These are phyloP conservation scores for Trichoderma atroviride DNA, from an alignment of 2,329 filamentous ascomycete genomes.

Conservation along the genomic window DNA sequence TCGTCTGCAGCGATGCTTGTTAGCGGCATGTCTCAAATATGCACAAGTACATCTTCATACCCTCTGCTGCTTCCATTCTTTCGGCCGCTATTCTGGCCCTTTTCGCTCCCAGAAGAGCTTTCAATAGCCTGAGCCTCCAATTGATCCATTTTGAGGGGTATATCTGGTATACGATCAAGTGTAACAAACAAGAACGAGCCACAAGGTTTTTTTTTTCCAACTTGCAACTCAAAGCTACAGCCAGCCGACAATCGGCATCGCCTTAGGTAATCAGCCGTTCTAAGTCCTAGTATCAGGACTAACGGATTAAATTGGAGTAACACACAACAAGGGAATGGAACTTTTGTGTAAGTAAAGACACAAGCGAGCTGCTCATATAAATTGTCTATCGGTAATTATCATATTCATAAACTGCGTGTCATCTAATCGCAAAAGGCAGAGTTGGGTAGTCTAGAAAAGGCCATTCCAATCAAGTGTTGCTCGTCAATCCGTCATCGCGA, in stretches of 20 bases:
- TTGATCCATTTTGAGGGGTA: neutral
- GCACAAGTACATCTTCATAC: neutral
- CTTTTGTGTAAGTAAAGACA: neutral
- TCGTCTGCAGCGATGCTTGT: slow-evolving; percentile 35
- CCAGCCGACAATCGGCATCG: neutral
- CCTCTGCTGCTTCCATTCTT: neutral
- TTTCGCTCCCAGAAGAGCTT: neutral
- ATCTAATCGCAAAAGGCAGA: neutral
- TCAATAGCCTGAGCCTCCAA: neutral
- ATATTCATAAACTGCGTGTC: neutral
- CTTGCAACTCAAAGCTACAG: neutral
- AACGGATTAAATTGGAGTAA: neutral
- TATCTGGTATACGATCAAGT: neutral
- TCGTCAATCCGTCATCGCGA: neutral
- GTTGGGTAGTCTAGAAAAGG: neutral
- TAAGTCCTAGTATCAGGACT: neutral
- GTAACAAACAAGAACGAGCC: neutral
- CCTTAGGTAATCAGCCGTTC: neutral
- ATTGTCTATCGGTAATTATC: neutral
- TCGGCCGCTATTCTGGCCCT: neutral
- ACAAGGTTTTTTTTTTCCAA: neutral
- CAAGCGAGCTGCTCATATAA: neutral
- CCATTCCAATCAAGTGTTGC: neutral
- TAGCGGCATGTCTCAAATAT: neutral
- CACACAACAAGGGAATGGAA: neutral